Evolutionary conservation across 768 basidiomycete genomes (phyloP).

Genomic region (Pholiota molesta): DNA sequence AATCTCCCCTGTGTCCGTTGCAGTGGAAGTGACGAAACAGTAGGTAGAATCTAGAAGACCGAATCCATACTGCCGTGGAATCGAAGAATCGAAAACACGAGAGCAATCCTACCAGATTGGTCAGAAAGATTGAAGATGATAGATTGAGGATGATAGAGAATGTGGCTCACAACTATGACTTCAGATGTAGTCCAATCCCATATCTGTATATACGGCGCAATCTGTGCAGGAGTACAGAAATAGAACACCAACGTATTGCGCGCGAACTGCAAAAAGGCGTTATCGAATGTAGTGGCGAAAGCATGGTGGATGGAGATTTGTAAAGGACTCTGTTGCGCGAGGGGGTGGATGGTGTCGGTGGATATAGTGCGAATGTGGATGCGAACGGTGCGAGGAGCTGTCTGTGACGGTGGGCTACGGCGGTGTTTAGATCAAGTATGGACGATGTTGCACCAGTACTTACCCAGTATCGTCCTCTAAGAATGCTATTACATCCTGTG

Average conservation of each 20-base stretch:
- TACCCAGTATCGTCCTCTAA: neutral
- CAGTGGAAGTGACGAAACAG: neutral
- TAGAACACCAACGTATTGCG: neutral
- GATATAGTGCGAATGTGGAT: constrained; percentile 5
- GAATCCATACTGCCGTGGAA: neutral
- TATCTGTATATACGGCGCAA: too few relatives aligned
- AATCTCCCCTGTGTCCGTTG: neutral
- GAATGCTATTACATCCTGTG: constrained; percentile 1
- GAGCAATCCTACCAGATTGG: neutral
- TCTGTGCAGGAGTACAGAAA: too few relatives aligned
- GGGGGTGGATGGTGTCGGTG: neutral
- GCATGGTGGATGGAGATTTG: neutral
- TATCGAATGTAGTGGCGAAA: neutral
- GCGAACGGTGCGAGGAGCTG: neutral
- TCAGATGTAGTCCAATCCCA: too few relatives aligned
- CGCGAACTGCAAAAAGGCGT: neutral
- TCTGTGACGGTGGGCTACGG: neutral
- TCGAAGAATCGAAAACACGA: neutral
- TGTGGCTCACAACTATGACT: too few relatives aligned
- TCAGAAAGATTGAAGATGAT: neutral
- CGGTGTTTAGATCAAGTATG: neutral
- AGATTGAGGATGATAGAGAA: too few relatives aligned
- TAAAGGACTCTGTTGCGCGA: neutral
- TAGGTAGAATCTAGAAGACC: neutral
- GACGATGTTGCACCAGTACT: neutral